These are phyloP conservation scores for Licmophora abbreviata DNA, from an alignment of 108 stramenopile species.

Conservation along the genomic window DNA sequence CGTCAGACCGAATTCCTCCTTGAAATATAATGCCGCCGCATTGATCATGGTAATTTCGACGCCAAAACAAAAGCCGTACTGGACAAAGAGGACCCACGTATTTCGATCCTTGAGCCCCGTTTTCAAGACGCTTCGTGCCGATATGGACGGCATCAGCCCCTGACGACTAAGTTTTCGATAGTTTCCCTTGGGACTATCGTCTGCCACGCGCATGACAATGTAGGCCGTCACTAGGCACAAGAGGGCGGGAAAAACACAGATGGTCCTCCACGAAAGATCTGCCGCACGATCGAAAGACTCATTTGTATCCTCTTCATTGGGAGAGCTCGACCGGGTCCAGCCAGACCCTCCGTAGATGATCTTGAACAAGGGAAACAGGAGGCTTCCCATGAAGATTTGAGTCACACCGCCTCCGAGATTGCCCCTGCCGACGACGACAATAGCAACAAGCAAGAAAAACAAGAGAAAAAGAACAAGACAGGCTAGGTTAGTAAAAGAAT, in stretches of 20 bases:
- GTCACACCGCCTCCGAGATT: conserved; percentile 88
- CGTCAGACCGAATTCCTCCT: conserved; percentile 62
- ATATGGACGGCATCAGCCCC: conserved; percentile 45
- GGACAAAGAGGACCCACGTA: conserved; percentile 70
- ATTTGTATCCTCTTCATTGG: not conserved
- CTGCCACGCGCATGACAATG: conserved; percentile 33
- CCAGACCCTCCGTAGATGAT: conserved; percentile 26
- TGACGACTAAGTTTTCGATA: conserved; percentile 43
- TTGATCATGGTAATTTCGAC: conserved; percentile 79
- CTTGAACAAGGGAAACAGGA: conserved; percentile 66
- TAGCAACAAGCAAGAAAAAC: not conserved
- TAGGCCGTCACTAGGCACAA: conserved; percentile 31
- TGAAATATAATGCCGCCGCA: conserved; percentile 69
- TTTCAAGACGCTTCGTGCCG: conserved; percentile 23
- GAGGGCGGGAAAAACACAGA: conserved; percentile 56
- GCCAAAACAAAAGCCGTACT: conserved; percentile 88
- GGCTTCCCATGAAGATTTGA: conserved; percentile 64
- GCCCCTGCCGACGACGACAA: too few relatives aligned
- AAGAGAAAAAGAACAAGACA: conserved; percentile 22
- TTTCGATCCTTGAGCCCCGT: conserved; percentile 33
- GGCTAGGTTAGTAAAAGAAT: not conserved
- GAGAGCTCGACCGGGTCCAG: conserved; percentile 28
- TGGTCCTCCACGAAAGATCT: conserved; percentile 58
- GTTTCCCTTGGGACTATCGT: conserved; percentile 85
- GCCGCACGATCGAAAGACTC: conserved; percentile 15